Evolutionary conservation across 2,329 filamentous ascomycete species (phyloP).

Genomic region (Atkinsonella texensis): DNA sequence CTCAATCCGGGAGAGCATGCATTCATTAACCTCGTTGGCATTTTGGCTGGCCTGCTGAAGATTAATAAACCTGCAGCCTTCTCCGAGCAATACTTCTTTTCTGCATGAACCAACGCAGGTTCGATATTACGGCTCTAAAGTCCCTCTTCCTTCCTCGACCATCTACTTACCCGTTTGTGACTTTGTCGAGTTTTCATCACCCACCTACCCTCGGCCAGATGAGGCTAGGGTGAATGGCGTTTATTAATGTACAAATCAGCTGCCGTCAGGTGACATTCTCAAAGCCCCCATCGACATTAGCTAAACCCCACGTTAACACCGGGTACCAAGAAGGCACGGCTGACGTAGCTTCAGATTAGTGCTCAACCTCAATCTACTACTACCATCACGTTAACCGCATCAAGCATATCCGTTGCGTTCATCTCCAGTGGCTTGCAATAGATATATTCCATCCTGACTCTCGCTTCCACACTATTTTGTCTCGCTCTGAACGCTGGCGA

Average conservation of each 20-base stretch:
- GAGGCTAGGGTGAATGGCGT: too few relatives aligned
- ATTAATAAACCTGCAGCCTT: too few relatives aligned
- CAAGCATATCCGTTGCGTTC: not conserved
- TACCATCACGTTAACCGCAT: not conserved
- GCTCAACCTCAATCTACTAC: not conserved
- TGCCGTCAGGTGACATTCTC: not conserved
- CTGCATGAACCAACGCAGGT: too few relatives aligned
- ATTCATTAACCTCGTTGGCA: too few relatives aligned
- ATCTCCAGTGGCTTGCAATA: not conserved
- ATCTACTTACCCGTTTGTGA: too few relatives aligned
- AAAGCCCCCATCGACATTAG: not conserved
- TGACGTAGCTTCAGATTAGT: conserved; percentile 2
- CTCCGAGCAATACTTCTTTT: too few relatives aligned
- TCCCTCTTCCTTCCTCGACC: too few relatives aligned
- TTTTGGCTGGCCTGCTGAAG: too few relatives aligned
- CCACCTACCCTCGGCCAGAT: not conserved
- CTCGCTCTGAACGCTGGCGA: not conserved
- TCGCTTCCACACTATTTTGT: not conserved
- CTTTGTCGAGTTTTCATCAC: too few relatives aligned
- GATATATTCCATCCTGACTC: not conserved
- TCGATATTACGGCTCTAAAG: too few relatives aligned
- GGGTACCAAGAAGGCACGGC: not conserved
- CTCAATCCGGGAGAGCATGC: too few relatives aligned
- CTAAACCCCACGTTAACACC: not conserved
- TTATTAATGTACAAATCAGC: too few relatives aligned